Evolutionary conservation across 495 filamentous ascomycete species (phyloP).

Genomic region (Tetracladium setigerum): DNA sequence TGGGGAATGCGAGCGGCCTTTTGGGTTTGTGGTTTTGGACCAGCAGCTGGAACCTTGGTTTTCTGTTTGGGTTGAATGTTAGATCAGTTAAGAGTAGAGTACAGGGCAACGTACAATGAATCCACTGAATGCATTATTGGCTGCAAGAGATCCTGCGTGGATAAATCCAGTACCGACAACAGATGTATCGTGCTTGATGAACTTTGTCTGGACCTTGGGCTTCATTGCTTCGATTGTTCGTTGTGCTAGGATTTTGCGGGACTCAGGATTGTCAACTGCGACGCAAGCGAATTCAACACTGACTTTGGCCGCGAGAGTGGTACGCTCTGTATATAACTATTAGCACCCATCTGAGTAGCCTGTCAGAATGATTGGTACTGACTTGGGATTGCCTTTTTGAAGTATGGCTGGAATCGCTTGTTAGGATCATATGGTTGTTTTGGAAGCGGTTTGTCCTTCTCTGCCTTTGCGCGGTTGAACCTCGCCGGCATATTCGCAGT

Average conservation of each 20-base stretch:
- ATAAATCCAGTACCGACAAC: conserved; percentile 28
- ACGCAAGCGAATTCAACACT: conserved; percentile 71
- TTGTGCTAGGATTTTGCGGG: conserved; percentile 49
- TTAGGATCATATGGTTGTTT: conserved; percentile 42
- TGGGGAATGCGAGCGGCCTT: conserved; percentile 82
- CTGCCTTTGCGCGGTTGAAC: conserved; percentile 32
- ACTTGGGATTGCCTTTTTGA: conserved; percentile 79
- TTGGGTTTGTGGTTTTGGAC: conserved; percentile 19
- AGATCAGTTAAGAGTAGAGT: background rate
- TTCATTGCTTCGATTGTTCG: conserved; percentile 56
- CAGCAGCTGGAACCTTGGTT: background rate
- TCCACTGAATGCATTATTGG: conserved; percentile 37
- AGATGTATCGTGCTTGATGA: conserved; percentile 35
- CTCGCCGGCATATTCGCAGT: conserved; percentile 42
- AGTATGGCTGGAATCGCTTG: conserved; percentile 58
- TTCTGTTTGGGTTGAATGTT: conserved; percentile 1
- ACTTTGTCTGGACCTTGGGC: conserved; percentile 47
- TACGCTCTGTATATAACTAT: conserved; percentile 46
- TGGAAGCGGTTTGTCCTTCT: conserved; percentile 25
- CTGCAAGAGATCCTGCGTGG: conserved; percentile 40
- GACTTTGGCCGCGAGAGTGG: conserved; percentile 63
- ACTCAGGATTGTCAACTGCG: conserved; percentile 68
- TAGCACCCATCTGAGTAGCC: background rate
- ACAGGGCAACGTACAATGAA: conserved; percentile 46
- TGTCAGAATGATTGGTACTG: conserved; percentile 18